phyloP scores from a whole-genome alignment of 208 protist genomes.

The Herpetomonas muscarum region DNA sequence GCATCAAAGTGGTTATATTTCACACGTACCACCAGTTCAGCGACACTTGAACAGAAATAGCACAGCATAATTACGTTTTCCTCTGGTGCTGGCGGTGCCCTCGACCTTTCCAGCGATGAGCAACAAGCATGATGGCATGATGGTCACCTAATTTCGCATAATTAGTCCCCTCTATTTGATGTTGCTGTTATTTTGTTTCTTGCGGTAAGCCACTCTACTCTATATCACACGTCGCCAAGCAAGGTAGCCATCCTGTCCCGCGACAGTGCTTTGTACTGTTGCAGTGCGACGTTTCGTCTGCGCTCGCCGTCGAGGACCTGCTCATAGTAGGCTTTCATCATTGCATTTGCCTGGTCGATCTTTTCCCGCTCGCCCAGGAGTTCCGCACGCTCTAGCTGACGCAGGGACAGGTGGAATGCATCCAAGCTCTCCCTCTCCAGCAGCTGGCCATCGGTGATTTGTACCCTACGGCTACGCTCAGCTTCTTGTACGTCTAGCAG shows the following conservation, averaged over 20 bases:
- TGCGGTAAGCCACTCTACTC: too few species aligned
- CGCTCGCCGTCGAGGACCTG: not conserved
- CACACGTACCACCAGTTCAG: too few species aligned
- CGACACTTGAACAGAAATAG: too few species aligned
- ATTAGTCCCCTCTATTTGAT: not conserved
- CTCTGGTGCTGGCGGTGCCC: too few species aligned
- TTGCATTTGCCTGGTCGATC: not conserved
- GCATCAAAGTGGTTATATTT: too few species aligned
- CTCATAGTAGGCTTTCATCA: conserved; percentile 1
- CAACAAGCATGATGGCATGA: too few species aligned
- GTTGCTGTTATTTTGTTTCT: not conserved
- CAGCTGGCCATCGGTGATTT: too few species aligned
- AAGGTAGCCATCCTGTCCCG: not conserved
- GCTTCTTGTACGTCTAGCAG: not conserved
- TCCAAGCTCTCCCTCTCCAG: not conserved
- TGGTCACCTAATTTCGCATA: too few species aligned
- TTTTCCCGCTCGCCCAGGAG: not conserved
- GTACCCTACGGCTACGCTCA: conserved; percentile 2
- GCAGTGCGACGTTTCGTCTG: not conserved
- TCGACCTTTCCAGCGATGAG: too few species aligned
- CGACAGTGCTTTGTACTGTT: not conserved
- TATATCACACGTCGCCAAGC: not conserved
- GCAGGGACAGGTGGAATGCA: not conserved
- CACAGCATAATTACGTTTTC: too few species aligned
- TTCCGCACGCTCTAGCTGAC: not conserved